Evolutionary conservation across 2,329 filamentous ascomycete species (phyloP), one percentile per base, ranked within the genome.

Genomic region (Ophiostoma himal-ulmi): DNA sequence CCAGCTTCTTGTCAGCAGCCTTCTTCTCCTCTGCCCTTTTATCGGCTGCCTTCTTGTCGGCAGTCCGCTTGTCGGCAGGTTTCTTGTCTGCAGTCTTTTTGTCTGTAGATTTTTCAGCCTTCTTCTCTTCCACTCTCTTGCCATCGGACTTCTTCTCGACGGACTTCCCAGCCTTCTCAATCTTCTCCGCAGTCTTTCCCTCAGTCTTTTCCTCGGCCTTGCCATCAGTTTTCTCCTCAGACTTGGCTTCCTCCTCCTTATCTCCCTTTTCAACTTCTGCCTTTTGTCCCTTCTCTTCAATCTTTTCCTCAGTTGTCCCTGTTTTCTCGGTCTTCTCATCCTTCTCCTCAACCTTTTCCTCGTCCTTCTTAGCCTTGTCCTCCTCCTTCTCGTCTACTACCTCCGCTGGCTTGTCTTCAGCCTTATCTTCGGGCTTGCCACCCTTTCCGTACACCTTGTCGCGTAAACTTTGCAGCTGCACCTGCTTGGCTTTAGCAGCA

Each of bases 401-500:
- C 54, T 67, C 67, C 37, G 26, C 4, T 30, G 30, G 30, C 30
- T 70, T 37, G 11, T 39, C 66, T 8, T 66, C 66, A 2, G 69
- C 41, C 36, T 70, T 48, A 8, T 54, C 48, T 22, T 26, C 52
- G 17, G 52, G 52, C 52, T 57, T 57, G 10, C 22, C 52, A 10
- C 44, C 79, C 74, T 84, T 84, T 68, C 84, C 84, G 73, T 86
- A 78, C 5, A 85, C 85, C 78, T 87, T 87, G 70, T 85, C 82
- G 69, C 84, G 81, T 72, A 88, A 77, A 75, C 78, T 81, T 73
- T 86, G 82, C 72, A 88, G 81, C 70, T 83, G 83, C 74, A 84
- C 80, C 74, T 88, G 82, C 79, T 89, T 89, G 68, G 88, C 88
- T 78, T 86, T 89, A 75, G 84, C 80, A 0, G 88, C 88, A 67